Evolutionary conservation across 441 rosid genomes (phyloP), one percentile per base, ranked within the genome.

Genomic region (Monsonia emarginata): DNA sequence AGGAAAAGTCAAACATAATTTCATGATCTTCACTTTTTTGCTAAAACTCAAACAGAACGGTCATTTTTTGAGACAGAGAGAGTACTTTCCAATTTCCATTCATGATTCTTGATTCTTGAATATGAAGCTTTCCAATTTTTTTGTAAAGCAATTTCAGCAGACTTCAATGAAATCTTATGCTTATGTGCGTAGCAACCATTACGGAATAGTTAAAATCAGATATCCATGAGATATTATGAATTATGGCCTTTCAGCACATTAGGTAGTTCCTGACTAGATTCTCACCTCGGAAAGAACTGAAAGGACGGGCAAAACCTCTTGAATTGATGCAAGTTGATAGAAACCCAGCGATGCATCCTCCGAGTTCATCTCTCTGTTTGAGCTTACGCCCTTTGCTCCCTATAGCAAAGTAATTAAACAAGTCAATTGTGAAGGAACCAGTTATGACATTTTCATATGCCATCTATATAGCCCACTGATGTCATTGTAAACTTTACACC

Each of bases 271-370:
- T 16, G 11, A 6, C 69, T 28, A 31, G 18, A 34, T 46, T 60
- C 72, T 74, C 66, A 88, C 98, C 95, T 93, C 97, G 13, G 88
- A 76, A 75, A 93, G 67, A 69, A 78, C 79, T 63, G 98, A 87
- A 74, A 93, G 88, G 66, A 84, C 38, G 14, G 87, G 89, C 34
- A 87, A 76, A 63, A 93, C 74, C 64, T 88, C 86, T 81, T 82
- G 84, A 63, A 81, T 84, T 52, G 91, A 80, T 66, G 84, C 80
- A 74, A 86, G 76, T 54, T 81, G 85, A 80, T 78, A 42, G 65
- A 81, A 58, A 64, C 69, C 61, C 11, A 78, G 74, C 21, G 84
- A 77, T 19, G 73, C 75, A 74, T 83, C 85, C 28, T 76, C 76
- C 18, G 72, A 44, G 64, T 81, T 63, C 31, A 48, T 67, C 40